These are phyloP conservation scores for Aspergillus tamarii DNA, from an alignment of 2,329 filamentous ascomycete genomes.

Conservation along the genomic window DNA sequence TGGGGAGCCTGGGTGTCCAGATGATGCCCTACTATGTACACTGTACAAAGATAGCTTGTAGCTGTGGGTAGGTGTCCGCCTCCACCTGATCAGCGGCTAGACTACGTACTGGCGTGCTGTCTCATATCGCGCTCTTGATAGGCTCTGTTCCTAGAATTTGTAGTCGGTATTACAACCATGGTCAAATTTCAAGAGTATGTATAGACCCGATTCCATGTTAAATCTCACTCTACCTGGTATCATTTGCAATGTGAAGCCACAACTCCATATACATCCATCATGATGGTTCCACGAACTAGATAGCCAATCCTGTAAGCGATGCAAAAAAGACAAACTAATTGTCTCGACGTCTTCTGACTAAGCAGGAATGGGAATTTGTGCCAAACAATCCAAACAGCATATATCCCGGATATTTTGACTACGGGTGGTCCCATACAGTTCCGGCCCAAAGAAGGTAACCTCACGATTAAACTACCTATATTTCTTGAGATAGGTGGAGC, in stretches of 20 bases:
- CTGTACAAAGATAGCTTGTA: not conserved
- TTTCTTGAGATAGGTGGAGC: conserved; percentile 11
- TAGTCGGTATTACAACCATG: not conserved
- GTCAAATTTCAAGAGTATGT: not conserved
- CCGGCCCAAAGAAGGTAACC: not conserved
- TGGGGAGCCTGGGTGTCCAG: not conserved
- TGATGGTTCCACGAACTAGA: not conserved
- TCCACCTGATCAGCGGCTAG: conserved; percentile 25
- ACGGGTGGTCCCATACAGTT: conserved; percentile 25
- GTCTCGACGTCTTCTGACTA: not conserved
- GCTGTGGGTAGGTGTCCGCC: conserved; percentile 11
- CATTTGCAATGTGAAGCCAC: not conserved
- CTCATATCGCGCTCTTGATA: conserved; percentile 5
- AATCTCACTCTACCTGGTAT: not conserved
- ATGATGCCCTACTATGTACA: not conserved
- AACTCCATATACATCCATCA: not conserved
- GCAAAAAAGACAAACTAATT: conserved; percentile 13
- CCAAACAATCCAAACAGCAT: conserved; percentile 19
- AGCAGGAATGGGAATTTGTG: not conserved
- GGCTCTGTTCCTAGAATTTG: not conserved
- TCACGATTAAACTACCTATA: not conserved
- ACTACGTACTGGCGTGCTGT: not conserved
- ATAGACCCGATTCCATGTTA: too few species aligned
- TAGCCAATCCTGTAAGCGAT: not conserved
- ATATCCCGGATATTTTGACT: conserved; percentile 5